Evolutionary conservation across 2,329 filamentous ascomycete species (phyloP).

Genomic region (Exophiala dermatitidis): DNA sequence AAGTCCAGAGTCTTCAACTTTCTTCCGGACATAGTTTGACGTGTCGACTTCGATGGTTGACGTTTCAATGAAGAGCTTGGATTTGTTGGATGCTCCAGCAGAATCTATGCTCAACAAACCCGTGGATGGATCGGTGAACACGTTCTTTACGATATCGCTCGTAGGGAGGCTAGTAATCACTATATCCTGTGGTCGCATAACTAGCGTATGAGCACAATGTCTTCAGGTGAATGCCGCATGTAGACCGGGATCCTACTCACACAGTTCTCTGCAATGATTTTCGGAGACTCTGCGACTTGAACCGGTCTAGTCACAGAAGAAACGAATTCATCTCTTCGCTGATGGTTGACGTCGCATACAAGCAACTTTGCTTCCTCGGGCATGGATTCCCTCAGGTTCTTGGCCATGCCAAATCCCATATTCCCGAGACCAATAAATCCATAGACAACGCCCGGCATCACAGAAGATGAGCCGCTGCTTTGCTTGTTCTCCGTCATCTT

Average conservation of each 20-base stretch:
- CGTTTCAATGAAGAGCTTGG: not conserved
- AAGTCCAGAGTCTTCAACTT: slow-evolving; percentile 27
- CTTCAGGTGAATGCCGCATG: not conserved
- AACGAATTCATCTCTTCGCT: slow-evolving; percentile 34
- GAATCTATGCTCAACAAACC: not conserved
- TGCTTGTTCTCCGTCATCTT: too few species aligned
- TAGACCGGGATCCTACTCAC: not conserved
- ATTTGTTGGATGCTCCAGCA: not conserved
- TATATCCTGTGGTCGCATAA: not conserved
- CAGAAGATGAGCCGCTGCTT: too few species aligned
- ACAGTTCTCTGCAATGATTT: not conserved
- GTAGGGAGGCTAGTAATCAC: not conserved
- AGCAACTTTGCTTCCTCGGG: slow-evolving; percentile 29
- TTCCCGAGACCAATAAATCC: slow-evolving; percentile 47
- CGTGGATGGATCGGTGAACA: not conserved
- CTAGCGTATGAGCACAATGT: not conserved
- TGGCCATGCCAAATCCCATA: slow-evolving; percentile 39
- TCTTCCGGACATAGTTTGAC: slow-evolving; percentile 32
- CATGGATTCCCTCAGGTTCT: slow-evolving; percentile 35
- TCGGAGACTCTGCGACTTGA: not conserved
- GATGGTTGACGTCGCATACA: slow-evolving; percentile 35
- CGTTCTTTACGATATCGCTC: not conserved
- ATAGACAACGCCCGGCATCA: not conserved
- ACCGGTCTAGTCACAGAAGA: slow-evolving; percentile 35
- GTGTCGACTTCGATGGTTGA: not conserved